Percentiles rank a stretch among this genome's conserved stretches.
Evolutionary conservation across 768 basidiomycete genomes (phyloP).

Genomic region (Lentinus tigrinus): DNA sequence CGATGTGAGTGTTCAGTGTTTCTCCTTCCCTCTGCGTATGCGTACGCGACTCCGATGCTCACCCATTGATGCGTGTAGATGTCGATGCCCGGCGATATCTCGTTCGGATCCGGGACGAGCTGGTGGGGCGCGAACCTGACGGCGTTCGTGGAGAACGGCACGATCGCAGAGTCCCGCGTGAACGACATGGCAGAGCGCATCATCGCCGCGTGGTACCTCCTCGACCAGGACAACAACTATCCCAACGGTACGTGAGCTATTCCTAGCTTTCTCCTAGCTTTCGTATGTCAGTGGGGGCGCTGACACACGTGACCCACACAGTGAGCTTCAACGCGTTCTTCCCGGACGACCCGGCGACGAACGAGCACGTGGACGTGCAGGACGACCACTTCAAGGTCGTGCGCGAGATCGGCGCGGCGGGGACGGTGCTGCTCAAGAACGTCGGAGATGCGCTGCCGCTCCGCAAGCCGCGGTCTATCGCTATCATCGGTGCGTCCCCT

Average conservation of each 20-base stretch:
- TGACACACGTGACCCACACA: no score
- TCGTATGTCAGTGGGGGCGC: no score
- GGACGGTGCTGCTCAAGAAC: constrained; percentile 79
- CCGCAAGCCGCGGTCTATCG: constrained; percentile 55
- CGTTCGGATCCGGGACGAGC: constrained; percentile 45
- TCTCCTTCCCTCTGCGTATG: background rate
- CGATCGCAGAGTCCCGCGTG: constrained; percentile 61
- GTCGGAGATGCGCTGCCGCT: constrained; percentile 54
- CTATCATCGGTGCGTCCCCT: constrained; percentile 54
- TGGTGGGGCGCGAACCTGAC: constrained; percentile 74
- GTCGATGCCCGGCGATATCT: constrained; percentile 69
- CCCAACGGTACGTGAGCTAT: constrained; percentile 38
- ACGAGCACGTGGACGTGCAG: constrained; percentile 66
- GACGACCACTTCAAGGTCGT: constrained; percentile 67
- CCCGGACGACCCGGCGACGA: constrained; percentile 49
- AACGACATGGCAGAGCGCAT: constrained; percentile 86
- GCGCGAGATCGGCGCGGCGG: constrained; percentile 72
- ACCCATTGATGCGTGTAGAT: constrained; percentile 39
- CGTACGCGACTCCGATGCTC: background rate
- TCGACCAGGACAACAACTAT: constrained; percentile 64
- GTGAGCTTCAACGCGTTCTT: constrained; percentile 73
- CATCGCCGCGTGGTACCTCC: constrained; percentile 66
- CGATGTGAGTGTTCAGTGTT: constrained; percentile 52
- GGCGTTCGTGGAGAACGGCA: constrained; percentile 68
- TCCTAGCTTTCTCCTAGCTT: no score